Evolutionary conservation across 169 alveolate genomes (phyloP), one percentile per base, ranked within the genome.

Genomic region (Plasmodium sp.): DNA sequence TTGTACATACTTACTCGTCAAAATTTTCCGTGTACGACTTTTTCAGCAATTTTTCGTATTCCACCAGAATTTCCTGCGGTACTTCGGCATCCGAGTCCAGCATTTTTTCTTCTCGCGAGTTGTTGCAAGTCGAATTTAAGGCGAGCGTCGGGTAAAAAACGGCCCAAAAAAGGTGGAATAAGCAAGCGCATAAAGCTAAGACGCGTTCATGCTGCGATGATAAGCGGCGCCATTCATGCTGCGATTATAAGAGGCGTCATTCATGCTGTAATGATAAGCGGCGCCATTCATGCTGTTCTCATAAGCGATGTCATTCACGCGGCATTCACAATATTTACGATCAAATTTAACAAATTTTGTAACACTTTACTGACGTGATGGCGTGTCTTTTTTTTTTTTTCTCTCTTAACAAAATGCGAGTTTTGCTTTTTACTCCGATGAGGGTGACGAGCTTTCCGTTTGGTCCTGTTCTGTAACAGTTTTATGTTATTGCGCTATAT

Each of bases 81-180:
- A 86, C 88, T 41, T 86, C 93, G 62, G 86, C 36, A 86, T 86
- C 93, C n/a, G 93, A 86, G 33, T 86, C 93, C 31, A 86, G 16
- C 93, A 86, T 86, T 86, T 86, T 85, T 86, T 86, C 54, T 18
- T 27, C 33, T 39, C 22, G 51, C 33, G 27, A 81, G 10, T 33
- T 80, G 84, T 22, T 22, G n/a, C 58, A 80, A 80, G 41, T 43
- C 16, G 56, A 43, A n/a, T 80, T 43, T 39, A 80, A 80, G 72
- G 14, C 41, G 62, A 16, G 18, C 54, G 48, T 31, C n/a, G 43
- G 22, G 51, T 36, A 81, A 81, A 81, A 83, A 36, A 9, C 34
- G 72, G 39, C 77, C 3, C 34, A 56, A 41, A 51, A 31, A 14
- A 82, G 31, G 36, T 82, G 80, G 7, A 51, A 83, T 81, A 81